Evolutionary conservation across 768 basidiomycete species (phyloP).

Genomic region (Termitomyces heimii): DNA sequence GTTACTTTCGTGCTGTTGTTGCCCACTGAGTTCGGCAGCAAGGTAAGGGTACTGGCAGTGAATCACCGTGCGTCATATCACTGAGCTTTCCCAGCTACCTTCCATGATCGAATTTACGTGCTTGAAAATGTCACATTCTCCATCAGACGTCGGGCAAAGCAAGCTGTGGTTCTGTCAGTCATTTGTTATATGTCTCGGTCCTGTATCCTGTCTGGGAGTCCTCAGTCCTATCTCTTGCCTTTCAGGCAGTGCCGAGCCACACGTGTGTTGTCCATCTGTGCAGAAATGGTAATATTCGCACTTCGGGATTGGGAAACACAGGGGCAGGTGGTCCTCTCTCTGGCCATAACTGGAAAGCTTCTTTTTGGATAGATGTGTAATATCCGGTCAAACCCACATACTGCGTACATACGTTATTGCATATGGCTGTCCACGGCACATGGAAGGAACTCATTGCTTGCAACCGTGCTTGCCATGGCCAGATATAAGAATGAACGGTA

Average conservation of each 20-base stretch:
- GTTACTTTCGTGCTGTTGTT: too few relatives aligned
- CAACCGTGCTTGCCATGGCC: background rate
- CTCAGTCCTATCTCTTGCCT: background rate
- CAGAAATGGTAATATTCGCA: background rate
- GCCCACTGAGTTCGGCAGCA: background rate
- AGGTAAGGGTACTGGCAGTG: background rate
- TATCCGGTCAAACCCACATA: slow-evolving; percentile 5
- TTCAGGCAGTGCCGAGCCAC: slow-evolving; percentile 2
- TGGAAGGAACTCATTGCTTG: background rate
- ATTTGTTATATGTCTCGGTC: background rate
- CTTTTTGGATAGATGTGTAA: slow-evolving; percentile 1
- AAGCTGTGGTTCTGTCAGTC: background rate
- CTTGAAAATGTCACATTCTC: background rate
- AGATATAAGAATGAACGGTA: slow-evolving; percentile 1
- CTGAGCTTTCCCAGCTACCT: background rate
- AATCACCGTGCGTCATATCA: background rate
- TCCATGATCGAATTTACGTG: background rate
- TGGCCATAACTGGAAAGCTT: background rate
- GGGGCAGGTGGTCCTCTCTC: background rate
- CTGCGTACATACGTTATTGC: slow-evolving; percentile 1
- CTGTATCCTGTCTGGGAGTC: background rate
- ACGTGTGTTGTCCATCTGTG: background rate
- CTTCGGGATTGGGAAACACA: background rate
- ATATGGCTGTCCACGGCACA: slow-evolving; percentile 10
- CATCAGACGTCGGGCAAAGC: background rate